phyloP scores from a whole-genome alignment of 805 yeast species.

The Brettanomyces custersianus region DNA sequence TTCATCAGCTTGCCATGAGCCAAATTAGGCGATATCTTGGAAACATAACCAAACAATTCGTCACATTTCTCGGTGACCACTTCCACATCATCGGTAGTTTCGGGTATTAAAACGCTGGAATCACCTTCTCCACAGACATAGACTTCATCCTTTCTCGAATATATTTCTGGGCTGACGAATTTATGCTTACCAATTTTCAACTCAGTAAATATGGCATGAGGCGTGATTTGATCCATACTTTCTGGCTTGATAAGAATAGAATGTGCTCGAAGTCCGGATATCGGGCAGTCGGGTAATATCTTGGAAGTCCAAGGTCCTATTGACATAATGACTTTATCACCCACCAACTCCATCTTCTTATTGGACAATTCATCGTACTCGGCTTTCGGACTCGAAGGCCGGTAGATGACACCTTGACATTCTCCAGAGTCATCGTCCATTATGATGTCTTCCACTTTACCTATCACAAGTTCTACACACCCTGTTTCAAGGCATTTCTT shows the following conservation, averaged over 20 bases:
- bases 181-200: constrained; percentile 57
- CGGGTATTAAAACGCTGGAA: constrained; percentile 82
- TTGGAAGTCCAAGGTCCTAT: constrained; percentile 98
- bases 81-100: constrained; percentile 87
- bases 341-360: constrained; percentile 39
- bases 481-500: constrained; percentile 76
- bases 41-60: constrained; percentile 72
- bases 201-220: constrained; percentile 92
- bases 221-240: constrained; percentile 62
- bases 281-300: constrained; percentile 86
- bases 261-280: constrained; percentile 89
- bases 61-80: constrained; percentile 85
- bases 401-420: constrained; percentile 66
- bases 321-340: constrained; percentile 73
- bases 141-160: constrained; percentile 91
- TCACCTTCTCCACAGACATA: constrained; percentile 98
- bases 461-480: constrained; percentile 74
- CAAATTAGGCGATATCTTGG: constrained; percentile 62
- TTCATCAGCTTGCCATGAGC: constrained; percentile 66
- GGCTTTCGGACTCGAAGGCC: constrained; percentile 28
- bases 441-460: constrained; percentile 66
- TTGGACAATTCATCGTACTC: constrained; percentile 22
- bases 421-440: constrained; percentile 55
- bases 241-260: constrained; percentile 86
- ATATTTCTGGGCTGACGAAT: constrained; percentile 86